Base-by-base conservation (phyloP, 108 stramenopile species). In the Heterococcus sp. region DNA sequence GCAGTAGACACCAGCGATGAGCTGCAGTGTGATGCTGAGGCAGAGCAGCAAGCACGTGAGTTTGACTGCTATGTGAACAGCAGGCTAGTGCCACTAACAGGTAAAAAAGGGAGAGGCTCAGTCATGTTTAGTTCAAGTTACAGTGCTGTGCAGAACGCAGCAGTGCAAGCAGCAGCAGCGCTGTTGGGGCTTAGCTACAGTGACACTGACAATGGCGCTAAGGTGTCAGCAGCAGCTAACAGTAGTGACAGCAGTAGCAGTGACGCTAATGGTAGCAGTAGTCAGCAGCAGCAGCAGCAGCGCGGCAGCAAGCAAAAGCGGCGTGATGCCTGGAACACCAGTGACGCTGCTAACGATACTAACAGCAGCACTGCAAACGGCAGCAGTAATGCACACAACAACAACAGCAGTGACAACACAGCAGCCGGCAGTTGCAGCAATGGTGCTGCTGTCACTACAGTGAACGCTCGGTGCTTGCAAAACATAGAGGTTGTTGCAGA, bases 401-500 rank as follows among this genome's bases (percentile, higher is more conserved):
- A n/a, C n/a, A n/a, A n/a, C n/a, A n/a, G 46, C 46, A 21, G 8
- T 21, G 14, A 21, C 46, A 8, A 21, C 46, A 58, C 46, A 58
- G 46, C 46, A 58, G 46, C 46, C n/a, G n/a, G 46, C 46, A 58
- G 46, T 58, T 58, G 46, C 8, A 58, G 46, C 46, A 21, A 58
- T 21, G 46, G 46, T 58, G 46, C 46, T 21, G 46, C n/a, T n/a
- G n/a, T n/a, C n/a, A n/a, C n/a, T n/a, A n/a, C n/a, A n/a, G n/a
- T n/a, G n/a, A n/a, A n/a, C 46, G 21, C 46, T 58, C 46, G 46
- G 46, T 37, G 30, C 46, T n/a, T 37, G 1, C 73, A 73, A 35
- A 64, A 64, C 46, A 38, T 73, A 64, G 73, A 73, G 0, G 58
- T 37, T 34, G 46, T 35, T 46, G 36, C 65, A 64, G 73, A 73